Conservation (phyloP, 306 rosid genomes). For the Hippophae gyantsensis region DNA sequence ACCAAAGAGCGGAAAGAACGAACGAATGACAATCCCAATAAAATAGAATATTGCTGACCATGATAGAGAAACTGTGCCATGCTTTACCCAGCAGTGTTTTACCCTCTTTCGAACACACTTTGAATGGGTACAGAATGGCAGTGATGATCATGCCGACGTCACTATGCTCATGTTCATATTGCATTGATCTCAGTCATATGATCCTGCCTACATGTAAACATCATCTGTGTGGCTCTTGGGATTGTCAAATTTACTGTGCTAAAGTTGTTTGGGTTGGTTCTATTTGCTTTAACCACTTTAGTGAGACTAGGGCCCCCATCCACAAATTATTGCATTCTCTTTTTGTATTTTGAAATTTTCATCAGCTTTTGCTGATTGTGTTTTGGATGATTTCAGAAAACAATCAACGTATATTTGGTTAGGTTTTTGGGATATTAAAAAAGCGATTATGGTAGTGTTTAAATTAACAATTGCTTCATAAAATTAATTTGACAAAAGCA, state of each 20-base stretch:
- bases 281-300: slow-evolving; percentile 51
- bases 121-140: slow-evolving; percentile 26
- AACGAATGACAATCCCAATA: slow-evolving; percentile 50
- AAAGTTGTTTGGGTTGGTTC: slow-evolving; percentile 19
- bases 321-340: slow-evolving; percentile 3
- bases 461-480: too few relatives aligned
- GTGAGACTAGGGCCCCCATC: slow-evolving; percentile 21
- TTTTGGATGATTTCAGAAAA: too few relatives aligned
- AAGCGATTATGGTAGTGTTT: too few relatives aligned
- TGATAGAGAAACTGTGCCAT: slow-evolving; percentile 76
- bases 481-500: too few relatives aligned
- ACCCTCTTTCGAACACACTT: slow-evolving; percentile 22
- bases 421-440: too few relatives aligned
- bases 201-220: neutral
- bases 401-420: too few relatives aligned
- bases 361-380: neutral
- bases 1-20: slow-evolving; percentile 47
- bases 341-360: neutral
- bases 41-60: slow-evolving; percentile 51
- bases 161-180: slow-evolving; percentile 13
- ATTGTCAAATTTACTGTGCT: slow-evolving; percentile 34
- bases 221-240: slow-evolving; percentile 34
- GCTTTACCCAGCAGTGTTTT: slow-evolving; percentile 64
- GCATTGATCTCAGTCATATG: neutral
- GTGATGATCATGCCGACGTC: slow-evolving; percentile 43